These are phyloP conservation scores for Mortierella sp. DNA, from an alignment of 371 early-diverging fungal genomes.

Conservation along the genomic window DNA sequence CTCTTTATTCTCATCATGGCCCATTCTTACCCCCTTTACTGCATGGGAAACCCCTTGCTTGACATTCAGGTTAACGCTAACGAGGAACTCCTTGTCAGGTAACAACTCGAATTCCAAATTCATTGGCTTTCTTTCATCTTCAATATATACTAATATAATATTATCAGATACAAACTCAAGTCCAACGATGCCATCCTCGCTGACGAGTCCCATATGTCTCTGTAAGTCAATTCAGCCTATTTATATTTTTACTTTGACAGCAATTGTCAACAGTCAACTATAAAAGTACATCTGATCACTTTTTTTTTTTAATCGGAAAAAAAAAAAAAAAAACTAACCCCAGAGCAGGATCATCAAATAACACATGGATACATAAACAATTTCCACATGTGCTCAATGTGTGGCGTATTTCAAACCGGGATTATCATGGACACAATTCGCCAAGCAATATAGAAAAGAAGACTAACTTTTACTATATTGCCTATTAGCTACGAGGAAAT, in stretches of 20 bases:
- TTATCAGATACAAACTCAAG: constrained; percentile 77
- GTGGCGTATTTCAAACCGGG: too few relatives aligned
- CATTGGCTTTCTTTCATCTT: background rate
- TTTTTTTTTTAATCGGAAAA: too few relatives aligned
- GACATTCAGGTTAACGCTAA: constrained; percentile 92
- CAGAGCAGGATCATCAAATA: background rate
- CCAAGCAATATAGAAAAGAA: background rate
- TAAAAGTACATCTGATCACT: too few relatives aligned
- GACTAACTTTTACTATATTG: background rate
- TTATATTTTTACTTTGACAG: background rate
- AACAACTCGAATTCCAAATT: constrained; percentile 16
- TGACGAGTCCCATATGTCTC: constrained; percentile 84
- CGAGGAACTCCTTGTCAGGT: constrained; percentile 82
- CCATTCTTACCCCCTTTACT: constrained; percentile 51
- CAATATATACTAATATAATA: background rate
- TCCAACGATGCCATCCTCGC: constrained; percentile 97
- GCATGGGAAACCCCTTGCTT: constrained; percentile 96
- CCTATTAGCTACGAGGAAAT: constrained; percentile 80
- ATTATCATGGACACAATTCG: background rate
- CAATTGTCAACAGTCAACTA: too few relatives aligned
- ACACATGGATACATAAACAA: background rate
- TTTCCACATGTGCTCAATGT: too few relatives aligned
- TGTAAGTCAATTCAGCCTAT: constrained; percentile 65
- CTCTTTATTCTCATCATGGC: constrained; percentile 4
- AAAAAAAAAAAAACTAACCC: background rate